Conservation (phyloP, 345 rosid species). For the Brassica carinata region DNA sequence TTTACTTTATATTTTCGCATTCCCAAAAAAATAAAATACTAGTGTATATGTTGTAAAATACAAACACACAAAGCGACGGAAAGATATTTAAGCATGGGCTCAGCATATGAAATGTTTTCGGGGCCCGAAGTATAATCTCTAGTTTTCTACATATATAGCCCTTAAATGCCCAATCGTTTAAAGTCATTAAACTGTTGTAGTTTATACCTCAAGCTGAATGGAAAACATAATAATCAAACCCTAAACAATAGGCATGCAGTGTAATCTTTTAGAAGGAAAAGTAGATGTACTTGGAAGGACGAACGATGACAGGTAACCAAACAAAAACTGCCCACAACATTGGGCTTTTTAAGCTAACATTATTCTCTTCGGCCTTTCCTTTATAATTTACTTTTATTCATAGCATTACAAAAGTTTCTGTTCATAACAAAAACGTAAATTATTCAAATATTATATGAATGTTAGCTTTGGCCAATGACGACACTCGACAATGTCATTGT, state of each 20-base stretch:
- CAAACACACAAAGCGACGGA: neutral
- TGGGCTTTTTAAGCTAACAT: slow-evolving; percentile 27
- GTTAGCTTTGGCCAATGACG: slow-evolving; percentile 30
- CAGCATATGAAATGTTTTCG: neutral
- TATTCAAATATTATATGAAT: neutral
- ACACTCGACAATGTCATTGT: slow-evolving; percentile 38
- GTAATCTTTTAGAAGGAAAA: neutral
- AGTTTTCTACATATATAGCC: neutral
- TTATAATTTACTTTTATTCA: slow-evolving; percentile 1
- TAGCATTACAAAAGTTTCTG: neutral
- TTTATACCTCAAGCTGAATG: neutral
- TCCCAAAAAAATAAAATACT: neutral
- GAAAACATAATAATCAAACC: neutral
- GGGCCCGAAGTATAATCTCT: neutral
- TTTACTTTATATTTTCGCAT: neutral
- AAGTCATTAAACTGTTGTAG: neutral
- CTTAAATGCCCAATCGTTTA: neutral
- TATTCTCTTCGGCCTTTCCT: slow-evolving; percentile 18
- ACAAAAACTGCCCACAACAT: slow-evolving; percentile 5
- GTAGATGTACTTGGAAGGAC: slow-evolving; percentile 23
- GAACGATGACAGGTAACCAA: slow-evolving; percentile 7
- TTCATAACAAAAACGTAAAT: neutral
- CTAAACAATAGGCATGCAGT: neutral
- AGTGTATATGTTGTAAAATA: neutral
- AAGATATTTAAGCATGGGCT: neutral